A percentile compares a stretch with the other conserved stretches of the same genome.
Evolutionary conservation across 352 stramenopile species (phyloP).

Genomic region (Aphanomyces euteiches): DNA sequence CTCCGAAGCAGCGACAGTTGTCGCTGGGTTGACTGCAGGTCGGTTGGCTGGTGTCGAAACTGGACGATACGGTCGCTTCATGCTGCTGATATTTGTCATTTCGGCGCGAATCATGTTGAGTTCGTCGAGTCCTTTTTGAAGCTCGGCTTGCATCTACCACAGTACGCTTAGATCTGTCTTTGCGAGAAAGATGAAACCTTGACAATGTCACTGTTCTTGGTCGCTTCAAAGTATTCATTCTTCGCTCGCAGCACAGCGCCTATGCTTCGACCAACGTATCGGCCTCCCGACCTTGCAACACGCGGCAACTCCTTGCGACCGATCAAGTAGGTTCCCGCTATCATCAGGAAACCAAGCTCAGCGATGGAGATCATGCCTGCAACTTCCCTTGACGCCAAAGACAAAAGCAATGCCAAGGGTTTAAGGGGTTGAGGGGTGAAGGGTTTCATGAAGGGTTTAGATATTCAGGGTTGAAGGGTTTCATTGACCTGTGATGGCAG

Average conservation of each 20-base stretch:
- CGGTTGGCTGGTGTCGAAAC: constrained; percentile 27
- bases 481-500: too few relatives aligned
- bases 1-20: neutral
- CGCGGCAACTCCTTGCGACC: constrained; percentile 68
- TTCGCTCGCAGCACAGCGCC: constrained; percentile 72
- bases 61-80: constrained; percentile 53
- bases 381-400: neutral
- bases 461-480: too few relatives aligned
- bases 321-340: constrained; percentile 59
- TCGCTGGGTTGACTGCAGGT: neutral
- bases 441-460: too few relatives aligned
- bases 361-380: constrained; percentile 61
- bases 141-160: constrained; percentile 59
- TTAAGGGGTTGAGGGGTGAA: too few relatives aligned
- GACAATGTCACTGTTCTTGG: constrained; percentile 72
- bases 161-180: neutral
- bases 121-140: constrained; percentile 72
- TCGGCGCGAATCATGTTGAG: constrained; percentile 76
- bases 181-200: constrained; percentile 37
- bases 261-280: constrained; percentile 59
- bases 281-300: constrained; percentile 52
- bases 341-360: constrained; percentile 62
- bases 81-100: constrained; percentile 64
- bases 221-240: constrained; percentile 81
- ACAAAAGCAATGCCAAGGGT: neutral